Evolutionary conservation across 2,329 filamentous ascomycete species (phyloP).

Genomic region (Erysiphe pulchra): DNA sequence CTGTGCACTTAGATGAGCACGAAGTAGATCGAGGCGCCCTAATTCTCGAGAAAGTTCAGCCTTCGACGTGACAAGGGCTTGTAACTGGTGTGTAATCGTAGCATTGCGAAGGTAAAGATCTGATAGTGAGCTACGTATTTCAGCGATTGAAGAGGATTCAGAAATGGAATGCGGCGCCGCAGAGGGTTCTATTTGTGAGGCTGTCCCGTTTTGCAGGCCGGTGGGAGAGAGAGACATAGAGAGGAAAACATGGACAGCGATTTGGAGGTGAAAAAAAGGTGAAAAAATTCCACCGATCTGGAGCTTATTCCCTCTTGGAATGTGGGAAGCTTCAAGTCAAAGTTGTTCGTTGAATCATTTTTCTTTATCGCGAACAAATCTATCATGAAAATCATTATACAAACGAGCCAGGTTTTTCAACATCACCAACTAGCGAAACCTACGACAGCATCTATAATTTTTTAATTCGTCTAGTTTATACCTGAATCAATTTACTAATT

Average conservation of each 20-base stretch:
- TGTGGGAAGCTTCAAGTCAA: too few species aligned
- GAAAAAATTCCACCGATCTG: too few species aligned
- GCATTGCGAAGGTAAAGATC: conserved; percentile 54
- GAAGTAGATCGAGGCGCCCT: conserved; percentile 63
- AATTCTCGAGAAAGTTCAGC: conserved; percentile 70
- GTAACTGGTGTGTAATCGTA: conserved; percentile 45
- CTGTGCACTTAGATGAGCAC: conserved; percentile 69
- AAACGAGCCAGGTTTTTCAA: too few species aligned
- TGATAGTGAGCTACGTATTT: conserved; percentile 54
- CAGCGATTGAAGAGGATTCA: conserved; percentile 47
- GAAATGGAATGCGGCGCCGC: conserved; percentile 20
- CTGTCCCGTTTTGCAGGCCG: not conserved
- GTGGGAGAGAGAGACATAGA: not conserved
- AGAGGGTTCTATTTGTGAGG: not conserved
- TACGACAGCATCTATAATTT: too few species aligned
- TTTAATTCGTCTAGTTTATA: too few species aligned
- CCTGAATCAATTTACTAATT: too few species aligned
- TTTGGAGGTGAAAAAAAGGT: too few species aligned
- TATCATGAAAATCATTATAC: too few species aligned
- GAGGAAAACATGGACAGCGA: not conserved
- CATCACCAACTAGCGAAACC: too few species aligned
- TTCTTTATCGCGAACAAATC: too few species aligned
- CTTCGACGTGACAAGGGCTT: conserved; percentile 57
- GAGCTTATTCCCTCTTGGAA: too few species aligned
- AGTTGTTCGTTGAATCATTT: too few species aligned